Evolutionary conservation across 2,329 filamentous ascomycete species (phyloP).

Genomic region (Aspergillaceae sp.): DNA sequence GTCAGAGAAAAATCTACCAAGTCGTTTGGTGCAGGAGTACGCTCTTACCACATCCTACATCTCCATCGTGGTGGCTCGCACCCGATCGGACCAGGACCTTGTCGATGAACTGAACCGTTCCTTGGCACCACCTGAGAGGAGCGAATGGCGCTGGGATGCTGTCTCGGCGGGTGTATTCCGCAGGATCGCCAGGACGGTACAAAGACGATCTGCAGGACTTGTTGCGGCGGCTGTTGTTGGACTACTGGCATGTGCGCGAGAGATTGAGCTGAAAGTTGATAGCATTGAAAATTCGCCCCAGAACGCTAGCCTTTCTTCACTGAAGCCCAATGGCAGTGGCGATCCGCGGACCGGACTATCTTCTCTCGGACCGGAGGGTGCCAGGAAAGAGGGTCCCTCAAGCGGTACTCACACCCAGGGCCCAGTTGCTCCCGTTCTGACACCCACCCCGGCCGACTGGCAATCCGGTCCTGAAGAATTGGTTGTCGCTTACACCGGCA

Average conservation of each 20-base stretch:
- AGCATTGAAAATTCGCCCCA: conserved; percentile 30
- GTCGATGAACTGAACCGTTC: conserved; percentile 43
- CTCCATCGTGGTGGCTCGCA: conserved; percentile 56
- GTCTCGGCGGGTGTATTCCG: conserved; percentile 53
- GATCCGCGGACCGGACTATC: conserved; percentile 1
- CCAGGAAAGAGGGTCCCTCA: neutral
- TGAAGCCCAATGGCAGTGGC: conserved; percentile 16
- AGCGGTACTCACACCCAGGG: conserved; percentile 7
- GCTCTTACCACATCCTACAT: conserved; percentile 64
- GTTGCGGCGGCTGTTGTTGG: conserved; percentile 65
- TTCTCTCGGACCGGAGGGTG: neutral
- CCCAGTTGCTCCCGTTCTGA: conserved; percentile 30
- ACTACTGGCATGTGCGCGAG: conserved; percentile 58
- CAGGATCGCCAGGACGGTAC: conserved; percentile 60
- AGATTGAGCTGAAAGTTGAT: conserved; percentile 45
- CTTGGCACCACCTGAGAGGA: conserved; percentile 40
- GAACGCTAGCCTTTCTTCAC: conserved; percentile 16
- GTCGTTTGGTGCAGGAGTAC: conserved; percentile 49
- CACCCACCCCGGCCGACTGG: conserved; percentile 30
- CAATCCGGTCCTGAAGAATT: conserved; percentile 49
- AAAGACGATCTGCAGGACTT: conserved; percentile 63
- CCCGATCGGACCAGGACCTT: conserved; percentile 43
- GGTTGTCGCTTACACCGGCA: conserved; percentile 70
- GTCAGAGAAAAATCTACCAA: conserved; percentile 42
- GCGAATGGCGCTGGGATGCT: conserved; percentile 54